Base-by-base conservation (phyloP, 202 grass and related monocot genomes). In the Bolboschoenoplectus hybrid region DNA sequence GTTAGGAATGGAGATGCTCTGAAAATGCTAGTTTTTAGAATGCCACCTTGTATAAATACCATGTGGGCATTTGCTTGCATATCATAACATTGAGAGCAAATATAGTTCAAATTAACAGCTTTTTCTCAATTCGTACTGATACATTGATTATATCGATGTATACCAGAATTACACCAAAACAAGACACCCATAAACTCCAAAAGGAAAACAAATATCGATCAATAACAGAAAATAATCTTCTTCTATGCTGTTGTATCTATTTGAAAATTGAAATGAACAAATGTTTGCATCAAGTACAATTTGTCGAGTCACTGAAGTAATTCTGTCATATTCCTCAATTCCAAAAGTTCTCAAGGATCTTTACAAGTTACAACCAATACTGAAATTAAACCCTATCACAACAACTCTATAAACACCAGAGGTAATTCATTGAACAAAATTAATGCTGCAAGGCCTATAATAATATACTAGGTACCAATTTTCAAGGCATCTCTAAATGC, bases 401-500 rank as follows among this genome's bases (percentile, higher is more conserved):
- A 55, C 14, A 84, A 84, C 64, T 84, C 82, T 84, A 84, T 84
- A 84, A 84, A 84, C 51, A 26, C 36, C 46, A 70, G 20, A 61
- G 55, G 35, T 17, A 69, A 64, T 69, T 83, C 66, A 67, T 68
- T 34, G 71, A 71, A 68, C 12, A 56, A 84, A 84, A 68, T 84
- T 84, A 84, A 84, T 70, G 32, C 82, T 67, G 34, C 34, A 71
- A 67, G 47, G 64, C 45, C 82, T 84, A 84, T 14, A 56, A 63
- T 19, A 55, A 55, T 44, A 85, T 85, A 92, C 89, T 88, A 85
- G 35, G 85, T 3, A 86, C 49, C 52, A 95, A 90, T 70, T 80
- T 87, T 94, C 82, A 91, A 44, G 1, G 87, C 90, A 83, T 97
- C 94, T 80, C 94, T 94, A 91, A 94, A 97, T 5, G 86, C 94